Percentiles rank a stretch among this genome's conserved stretches.
phyloP scores from a whole-genome alignment of 352 stramenopile species.

The Pythium guiyangense region DNA sequence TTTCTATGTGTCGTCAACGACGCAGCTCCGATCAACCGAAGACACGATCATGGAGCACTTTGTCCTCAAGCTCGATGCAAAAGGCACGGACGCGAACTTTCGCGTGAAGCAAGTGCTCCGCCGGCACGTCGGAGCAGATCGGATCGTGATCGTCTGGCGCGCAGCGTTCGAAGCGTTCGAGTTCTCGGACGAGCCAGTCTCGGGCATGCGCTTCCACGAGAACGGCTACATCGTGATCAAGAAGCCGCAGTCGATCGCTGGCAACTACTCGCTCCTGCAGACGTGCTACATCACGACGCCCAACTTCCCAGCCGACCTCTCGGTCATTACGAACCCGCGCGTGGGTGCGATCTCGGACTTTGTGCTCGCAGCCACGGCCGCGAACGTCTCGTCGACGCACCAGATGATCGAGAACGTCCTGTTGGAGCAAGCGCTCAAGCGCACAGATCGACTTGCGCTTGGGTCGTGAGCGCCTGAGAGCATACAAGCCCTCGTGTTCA shows the following conservation, averaged over 20 bases:
- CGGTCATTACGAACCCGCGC: slow-evolving; percentile 8
- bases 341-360: slow-evolving; percentile 38
- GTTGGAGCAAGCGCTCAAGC: not conserved
- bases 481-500: no score
- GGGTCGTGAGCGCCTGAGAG: no score
- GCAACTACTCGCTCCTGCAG: slow-evolving; percentile 36
- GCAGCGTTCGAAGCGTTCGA: slow-evolving; percentile 47
- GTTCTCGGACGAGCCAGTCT: slow-evolving; percentile 39
- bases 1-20: no score
- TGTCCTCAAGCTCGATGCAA: slow-evolving; percentile 42
- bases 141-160: no score
- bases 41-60: slow-evolving; percentile 62
- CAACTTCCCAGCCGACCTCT: no score
- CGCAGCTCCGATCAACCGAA: slow-evolving; percentile 17
- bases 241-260: slow-evolving; percentile 25
- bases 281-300: slow-evolving; percentile 51
- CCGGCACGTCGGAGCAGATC: slow-evolving; percentile 36
- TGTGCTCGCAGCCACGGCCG: slow-evolving; percentile 30
- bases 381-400: slow-evolving; percentile 18
- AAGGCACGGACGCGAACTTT: slow-evolving; percentile 46
- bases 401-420: slow-evolving; percentile 54
- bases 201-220: slow-evolving; percentile 42
- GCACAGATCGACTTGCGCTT: no score
- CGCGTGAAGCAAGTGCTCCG: slow-evolving; percentile 52
- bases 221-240: slow-evolving; percentile 53